These are phyloP conservation scores for Dentipellis sp. DNA, from an alignment of 768 basidiomycete species.

Conservation along the genomic window DNA sequence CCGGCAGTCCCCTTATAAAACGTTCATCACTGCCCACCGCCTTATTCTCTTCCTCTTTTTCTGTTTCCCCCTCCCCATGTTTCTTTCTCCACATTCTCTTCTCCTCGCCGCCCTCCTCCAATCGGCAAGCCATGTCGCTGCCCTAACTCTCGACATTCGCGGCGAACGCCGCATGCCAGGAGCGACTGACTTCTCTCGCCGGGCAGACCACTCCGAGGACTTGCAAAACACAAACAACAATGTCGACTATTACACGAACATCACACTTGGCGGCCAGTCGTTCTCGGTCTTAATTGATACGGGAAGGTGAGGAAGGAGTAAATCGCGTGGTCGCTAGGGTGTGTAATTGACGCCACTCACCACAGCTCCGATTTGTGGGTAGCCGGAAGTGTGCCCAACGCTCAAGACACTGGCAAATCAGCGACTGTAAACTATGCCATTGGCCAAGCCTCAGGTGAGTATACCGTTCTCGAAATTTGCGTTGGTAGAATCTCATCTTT, in stretches of 20 bases:
- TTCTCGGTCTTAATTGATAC: conserved; percentile 35
- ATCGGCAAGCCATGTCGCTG: neutral
- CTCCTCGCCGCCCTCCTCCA: neutral
- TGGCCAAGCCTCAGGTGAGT: conserved; percentile 40
- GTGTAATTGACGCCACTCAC: neutral
- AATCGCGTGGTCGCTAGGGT: too few species aligned
- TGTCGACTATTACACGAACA: conserved; percentile 27
- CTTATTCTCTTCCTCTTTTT: neutral
- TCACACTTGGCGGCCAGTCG: conserved; percentile 27
- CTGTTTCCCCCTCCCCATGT: neutral
- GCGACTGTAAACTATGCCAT: conserved; percentile 43
- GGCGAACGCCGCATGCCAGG: neutral
- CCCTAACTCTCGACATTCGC: conserved; percentile 1
- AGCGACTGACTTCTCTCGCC: conserved; percentile 12
- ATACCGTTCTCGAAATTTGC: neutral
- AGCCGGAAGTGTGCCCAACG: conserved; percentile 31
- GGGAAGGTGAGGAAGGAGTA: conserved; percentile 27
- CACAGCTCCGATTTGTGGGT: conserved; percentile 60
- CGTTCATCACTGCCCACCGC: neutral
- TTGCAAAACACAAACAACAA: conserved; percentile 9
- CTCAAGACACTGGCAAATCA: conserved; percentile 28
- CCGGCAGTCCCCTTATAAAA: neutral
- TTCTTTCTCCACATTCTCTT: neutral
- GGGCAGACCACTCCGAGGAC: conserved; percentile 17
- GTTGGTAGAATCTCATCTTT: neutral